Evolutionary conservation across 1,284 basidiomycete species (phyloP).

Genomic region (Sphaerobolus stellatus): DNA sequence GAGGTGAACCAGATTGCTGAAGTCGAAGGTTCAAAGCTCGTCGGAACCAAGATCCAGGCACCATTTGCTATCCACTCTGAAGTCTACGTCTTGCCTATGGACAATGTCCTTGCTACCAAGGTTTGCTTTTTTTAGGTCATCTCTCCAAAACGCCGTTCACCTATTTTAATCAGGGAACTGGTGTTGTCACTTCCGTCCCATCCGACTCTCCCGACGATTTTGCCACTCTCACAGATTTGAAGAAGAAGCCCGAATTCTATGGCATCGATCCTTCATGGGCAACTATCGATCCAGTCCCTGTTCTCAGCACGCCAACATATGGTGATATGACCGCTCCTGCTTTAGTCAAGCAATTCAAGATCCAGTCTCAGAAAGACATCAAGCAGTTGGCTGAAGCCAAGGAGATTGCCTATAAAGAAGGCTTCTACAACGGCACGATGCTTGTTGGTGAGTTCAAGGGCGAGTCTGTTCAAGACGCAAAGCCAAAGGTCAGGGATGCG

Average conservation of each 20-base stretch:
- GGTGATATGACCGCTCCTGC: conserved; percentile 91
- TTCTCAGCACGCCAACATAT: conserved; percentile 87
- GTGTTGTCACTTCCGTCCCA: conserved; percentile 97
- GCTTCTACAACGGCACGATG: conserved; percentile 95
- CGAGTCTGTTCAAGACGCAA: conserved; percentile 85
- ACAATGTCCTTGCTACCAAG: conserved; percentile 93
- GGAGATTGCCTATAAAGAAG: conserved; percentile 98
- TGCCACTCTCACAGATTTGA: conserved; percentile 86
- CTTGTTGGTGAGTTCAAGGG: conserved; percentile 88
- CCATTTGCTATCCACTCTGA: conserved; percentile 82
- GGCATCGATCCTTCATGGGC: conserved; percentile 93
- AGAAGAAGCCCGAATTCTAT: conserved; percentile 98
- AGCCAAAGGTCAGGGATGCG: conserved; percentile 81
- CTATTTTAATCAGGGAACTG: conserved; percentile 70
- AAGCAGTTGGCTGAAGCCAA: conserved; percentile 96
- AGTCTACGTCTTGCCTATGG: conserved; percentile 98
- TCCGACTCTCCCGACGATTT: conserved; percentile 99
- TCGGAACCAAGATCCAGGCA: conserved; percentile 91
- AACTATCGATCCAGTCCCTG: conserved; percentile 82
- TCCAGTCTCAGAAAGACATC: conserved; percentile 92
- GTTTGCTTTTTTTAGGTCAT: conserved; percentile 32
- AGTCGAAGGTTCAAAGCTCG: conserved; percentile 75
- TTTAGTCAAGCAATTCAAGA: conserved; percentile 88
- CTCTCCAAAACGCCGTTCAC: background rate
- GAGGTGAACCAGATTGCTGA: conserved; percentile 72